These are phyloP conservation scores for Didymella pinodella DNA, from an alignment of 2,329 filamentous ascomycete genomes.

Conservation along the genomic window DNA sequence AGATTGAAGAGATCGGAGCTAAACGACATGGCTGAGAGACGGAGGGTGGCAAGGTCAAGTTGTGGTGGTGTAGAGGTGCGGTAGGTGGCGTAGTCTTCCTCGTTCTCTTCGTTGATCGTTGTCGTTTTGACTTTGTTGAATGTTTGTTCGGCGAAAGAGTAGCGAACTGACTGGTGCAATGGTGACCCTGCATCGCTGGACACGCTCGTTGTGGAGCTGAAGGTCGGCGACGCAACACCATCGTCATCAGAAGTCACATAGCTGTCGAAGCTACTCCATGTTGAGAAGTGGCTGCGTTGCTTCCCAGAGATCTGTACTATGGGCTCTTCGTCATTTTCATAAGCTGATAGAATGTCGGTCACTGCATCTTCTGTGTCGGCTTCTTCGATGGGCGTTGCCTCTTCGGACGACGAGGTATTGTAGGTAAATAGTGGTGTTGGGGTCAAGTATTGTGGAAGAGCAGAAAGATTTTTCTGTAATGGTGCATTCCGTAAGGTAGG, in stretches of 20 bases:
- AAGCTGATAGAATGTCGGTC: conserved; percentile 24
- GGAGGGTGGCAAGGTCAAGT: conserved; percentile 36
- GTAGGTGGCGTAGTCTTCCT: conserved; percentile 1
- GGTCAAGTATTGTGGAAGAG: conserved; percentile 40
- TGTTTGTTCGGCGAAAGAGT: conserved; percentile 27
- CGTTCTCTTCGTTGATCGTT: conserved; percentile 18
- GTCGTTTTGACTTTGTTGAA: conserved; percentile 20
- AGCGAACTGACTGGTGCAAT: conserved; percentile 30
- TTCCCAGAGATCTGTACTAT: conserved; percentile 27
- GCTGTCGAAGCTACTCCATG: conserved; percentile 42
- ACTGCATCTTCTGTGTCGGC: conserved; percentile 7
- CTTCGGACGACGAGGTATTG: conserved; percentile 10
- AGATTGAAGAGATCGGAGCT: conserved; percentile 42
- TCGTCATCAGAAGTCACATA: conserved; percentile 39
- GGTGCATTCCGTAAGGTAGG: conserved; percentile 26
- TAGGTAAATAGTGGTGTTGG: conserved; percentile 43
- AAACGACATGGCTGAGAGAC: conserved; percentile 36
- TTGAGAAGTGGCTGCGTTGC: conserved; percentile 44
- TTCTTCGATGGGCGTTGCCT: conserved; percentile 10
- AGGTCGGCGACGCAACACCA: conserved; percentile 40
- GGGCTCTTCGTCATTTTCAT: conserved; percentile 27
- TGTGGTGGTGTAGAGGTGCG: conserved; percentile 34
- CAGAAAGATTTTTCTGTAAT: conserved; percentile 42
- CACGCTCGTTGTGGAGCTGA: conserved; percentile 45
- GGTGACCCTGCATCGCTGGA: conserved; percentile 39